Evolutionary conservation across 2,329 filamentous ascomycete species (phyloP), one percentile per base, ranked within the genome.

Genomic region (Raffaelea deltoideospora): DNA sequence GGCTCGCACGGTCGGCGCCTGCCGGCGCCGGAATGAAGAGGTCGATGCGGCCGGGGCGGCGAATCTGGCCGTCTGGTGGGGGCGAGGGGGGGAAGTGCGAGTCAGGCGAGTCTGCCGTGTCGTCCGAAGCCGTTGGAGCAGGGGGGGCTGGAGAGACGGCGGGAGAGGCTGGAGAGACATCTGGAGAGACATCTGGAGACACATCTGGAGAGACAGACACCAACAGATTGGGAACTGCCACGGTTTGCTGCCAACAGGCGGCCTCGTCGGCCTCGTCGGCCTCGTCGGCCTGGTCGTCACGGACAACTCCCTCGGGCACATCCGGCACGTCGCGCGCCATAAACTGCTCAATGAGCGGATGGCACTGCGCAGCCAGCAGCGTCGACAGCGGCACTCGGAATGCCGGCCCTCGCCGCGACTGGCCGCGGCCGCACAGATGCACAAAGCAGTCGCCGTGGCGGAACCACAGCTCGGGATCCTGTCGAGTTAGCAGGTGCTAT

Each of bases 401-500:
- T 2, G 80, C 73, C 2, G 81, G 75, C 0, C 76, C 76, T 45
- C 72, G 61, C 39, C 64, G 65, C 3, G 77, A 81, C 38, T 73
- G 69, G 28, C 76, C 76, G 43, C 65, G 64, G n/a, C 58, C 68
- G 47, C 82, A 76, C 0, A 87, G 61, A 53, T 86, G 67, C 2
- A 87, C 65, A 14, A 74, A 62, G 47, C 80, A 86, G 49, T 85
- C 73, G 13, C 76, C 80, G 43, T 75, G 57, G 10, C 66, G 61
- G 41, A 67, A 64, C 76, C 76, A 87, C 3, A 88, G 60, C 45
- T 85, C 80, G 3, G 69, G 61, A 46, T 87, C 81, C 80, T 86
- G 41, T n/a, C 32, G n/a, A 8, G 22, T 50, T 38, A 34, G 30
- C 7, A 28, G 17, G 17, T 24, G 9, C 11, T 32, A 11, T 34